Evolutionary conservation across 495 filamentous ascomycete species (phyloP).

Genomic region (Hypoxylon intermedium): DNA sequence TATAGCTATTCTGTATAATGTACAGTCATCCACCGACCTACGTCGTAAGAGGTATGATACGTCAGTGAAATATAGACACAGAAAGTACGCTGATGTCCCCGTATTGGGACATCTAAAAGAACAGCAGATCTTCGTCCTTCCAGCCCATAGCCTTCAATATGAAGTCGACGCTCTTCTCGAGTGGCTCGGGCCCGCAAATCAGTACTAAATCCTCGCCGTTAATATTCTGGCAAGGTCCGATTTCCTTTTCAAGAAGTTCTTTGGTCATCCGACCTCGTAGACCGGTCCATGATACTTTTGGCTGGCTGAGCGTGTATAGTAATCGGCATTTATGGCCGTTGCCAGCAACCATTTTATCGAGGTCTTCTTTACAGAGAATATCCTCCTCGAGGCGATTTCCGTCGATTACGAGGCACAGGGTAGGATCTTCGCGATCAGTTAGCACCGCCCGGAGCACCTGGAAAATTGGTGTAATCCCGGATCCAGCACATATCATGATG

Average conservation of each 20-base stretch:
- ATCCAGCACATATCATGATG: slow-evolving; percentile 89
- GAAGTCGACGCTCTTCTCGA: slow-evolving; percentile 73
- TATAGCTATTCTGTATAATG: no score
- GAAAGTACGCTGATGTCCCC: background rate
- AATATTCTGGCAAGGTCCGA: slow-evolving; percentile 44
- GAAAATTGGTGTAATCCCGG: slow-evolving; percentile 90
- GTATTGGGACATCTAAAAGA: slow-evolving; percentile 64
- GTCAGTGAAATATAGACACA: background rate
- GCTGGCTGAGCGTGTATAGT: slow-evolving; percentile 75
- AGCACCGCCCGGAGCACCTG: slow-evolving; percentile 84
- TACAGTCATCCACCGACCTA: no score
- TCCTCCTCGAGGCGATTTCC: slow-evolving; percentile 84
- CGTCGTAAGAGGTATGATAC: no score
- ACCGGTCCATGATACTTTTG: slow-evolving; percentile 71
- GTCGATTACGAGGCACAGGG: slow-evolving; percentile 73
- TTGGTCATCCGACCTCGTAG: slow-evolving; percentile 71
- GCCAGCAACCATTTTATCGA: slow-evolving; percentile 65
- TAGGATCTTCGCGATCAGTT: slow-evolving; percentile 50
- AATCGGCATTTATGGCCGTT: slow-evolving; percentile 67
- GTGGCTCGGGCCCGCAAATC: slow-evolving; percentile 80
- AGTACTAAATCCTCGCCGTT: slow-evolving; percentile 69
- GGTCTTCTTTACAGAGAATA: slow-evolving; percentile 80
- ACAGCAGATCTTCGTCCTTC: slow-evolving; percentile 79
- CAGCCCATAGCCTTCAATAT: slow-evolving; percentile 75
- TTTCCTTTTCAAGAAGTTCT: slow-evolving; percentile 68